Evolutionary conservation across 2,329 filamentous ascomycete species (phyloP).

Genomic region (Pseudocercospora ulei): DNA sequence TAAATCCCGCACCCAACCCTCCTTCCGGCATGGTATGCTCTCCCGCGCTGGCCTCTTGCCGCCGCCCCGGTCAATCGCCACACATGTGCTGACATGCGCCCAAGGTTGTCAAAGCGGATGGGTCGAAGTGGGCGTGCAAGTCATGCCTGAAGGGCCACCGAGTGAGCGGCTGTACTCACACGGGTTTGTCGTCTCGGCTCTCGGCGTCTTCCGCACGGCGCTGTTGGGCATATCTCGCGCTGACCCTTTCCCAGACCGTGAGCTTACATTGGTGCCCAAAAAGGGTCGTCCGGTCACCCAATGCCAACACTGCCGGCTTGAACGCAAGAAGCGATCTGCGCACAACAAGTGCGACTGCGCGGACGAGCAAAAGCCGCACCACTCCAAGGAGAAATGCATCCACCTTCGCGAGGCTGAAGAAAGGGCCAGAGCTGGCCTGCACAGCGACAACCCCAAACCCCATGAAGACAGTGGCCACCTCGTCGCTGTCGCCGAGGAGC

Average conservation of each 20-base stretch:
- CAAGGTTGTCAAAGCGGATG: conserved; percentile 48
- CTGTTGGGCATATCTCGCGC: conserved; percentile 7
- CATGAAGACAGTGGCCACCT: conserved; percentile 27
- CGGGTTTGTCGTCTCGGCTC: conserved; percentile 58
- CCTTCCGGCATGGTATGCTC: conserved; percentile 11
- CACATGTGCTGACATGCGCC: conserved; percentile 13
- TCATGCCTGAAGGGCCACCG: conserved; percentile 96
- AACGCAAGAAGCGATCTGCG: conserved; percentile 90
- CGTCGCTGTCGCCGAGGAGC: conserved; percentile 34
- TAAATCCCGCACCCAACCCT: conserved; percentile 15
- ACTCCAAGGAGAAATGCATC: conserved; percentile 42
- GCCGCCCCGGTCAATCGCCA: conserved; percentile 10
- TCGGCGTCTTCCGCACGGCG: conserved; percentile 1
- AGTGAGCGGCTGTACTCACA: conserved; percentile 96
- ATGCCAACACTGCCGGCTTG: conserved; percentile 89
- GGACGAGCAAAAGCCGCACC: conserved; percentile 62
- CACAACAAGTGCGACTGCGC: conserved; percentile 96
- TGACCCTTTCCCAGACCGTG: conserved; percentile 56
- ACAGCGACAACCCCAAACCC: conserved; percentile 22
- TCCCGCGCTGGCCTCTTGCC: conserved; percentile 7
- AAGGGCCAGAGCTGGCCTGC: conserved; percentile 29
- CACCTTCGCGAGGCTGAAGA: conserved; percentile 35
- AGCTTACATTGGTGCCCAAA: conserved; percentile 88
- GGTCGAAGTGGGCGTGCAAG: conserved; percentile 96
- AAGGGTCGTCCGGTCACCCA: conserved; percentile 96